phyloP scores from a whole-genome alignment of 2,329 filamentous ascomycete species.

The Escovopsis sp. region DNA sequence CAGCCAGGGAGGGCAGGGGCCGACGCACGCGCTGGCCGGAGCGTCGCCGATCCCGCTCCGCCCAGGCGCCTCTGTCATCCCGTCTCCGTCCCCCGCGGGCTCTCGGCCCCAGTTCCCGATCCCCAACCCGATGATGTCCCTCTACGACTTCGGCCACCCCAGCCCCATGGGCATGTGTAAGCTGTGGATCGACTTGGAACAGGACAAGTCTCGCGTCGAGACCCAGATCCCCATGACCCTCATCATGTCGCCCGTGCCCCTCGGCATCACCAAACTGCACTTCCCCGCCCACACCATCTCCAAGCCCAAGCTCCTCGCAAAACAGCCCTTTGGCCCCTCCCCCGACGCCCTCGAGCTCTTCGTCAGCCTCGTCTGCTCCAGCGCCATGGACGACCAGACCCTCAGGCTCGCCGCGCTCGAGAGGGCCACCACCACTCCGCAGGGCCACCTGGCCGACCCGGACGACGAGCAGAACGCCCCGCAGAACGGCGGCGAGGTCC shows the following conservation, averaged over 20 bases:
- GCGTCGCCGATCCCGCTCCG: no score
- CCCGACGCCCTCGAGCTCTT: constrained; percentile 66
- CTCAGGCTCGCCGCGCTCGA: constrained; percentile 53
- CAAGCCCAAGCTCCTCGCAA: constrained; percentile 79
- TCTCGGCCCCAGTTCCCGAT: no score
- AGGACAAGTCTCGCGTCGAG: constrained; percentile 80
- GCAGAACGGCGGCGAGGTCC: constrained; percentile 81
- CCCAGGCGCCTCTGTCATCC: no score
- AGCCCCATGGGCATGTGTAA: constrained; percentile 21
- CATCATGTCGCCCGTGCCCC: constrained; percentile 59
- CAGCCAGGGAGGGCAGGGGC: no score
- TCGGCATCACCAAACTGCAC: constrained; percentile 64
- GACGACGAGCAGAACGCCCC: constrained; percentile 55
- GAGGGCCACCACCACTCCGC: constrained; percentile 28
- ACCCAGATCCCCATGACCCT: constrained; percentile 88
- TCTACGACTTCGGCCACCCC: no score
- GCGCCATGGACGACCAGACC: constrained; percentile 65
- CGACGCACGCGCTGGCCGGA: no score
- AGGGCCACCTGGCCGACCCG: constrained; percentile 19
- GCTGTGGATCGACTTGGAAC: constrained; percentile 50
- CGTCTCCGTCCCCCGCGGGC: no score
- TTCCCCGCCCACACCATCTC: constrained; percentile 84
- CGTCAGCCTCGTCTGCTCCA: constrained; percentile 78
- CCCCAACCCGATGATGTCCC: no score
- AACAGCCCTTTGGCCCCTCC: constrained; percentile 47